Conservation (phyloP, 306 rosid species). For the Gleditsia sinensis region DNA sequence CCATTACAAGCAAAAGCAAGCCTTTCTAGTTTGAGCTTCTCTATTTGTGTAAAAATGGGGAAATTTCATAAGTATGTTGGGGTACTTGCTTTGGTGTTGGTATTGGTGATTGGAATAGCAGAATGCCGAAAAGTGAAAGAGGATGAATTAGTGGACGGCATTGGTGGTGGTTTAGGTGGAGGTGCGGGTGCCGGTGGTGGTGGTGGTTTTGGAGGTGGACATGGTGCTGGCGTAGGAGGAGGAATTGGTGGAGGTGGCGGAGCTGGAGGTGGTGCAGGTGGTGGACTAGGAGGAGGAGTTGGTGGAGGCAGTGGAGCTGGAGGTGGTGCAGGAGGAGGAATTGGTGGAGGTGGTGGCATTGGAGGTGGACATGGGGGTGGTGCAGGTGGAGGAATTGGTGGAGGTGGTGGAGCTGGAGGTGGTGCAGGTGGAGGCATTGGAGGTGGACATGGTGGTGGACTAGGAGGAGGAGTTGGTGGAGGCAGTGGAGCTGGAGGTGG, state of each 20-base stretch:
- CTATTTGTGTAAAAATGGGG: constrained; percentile 47
- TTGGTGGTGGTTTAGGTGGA: constrained; percentile 9
- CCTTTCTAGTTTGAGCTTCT: not conserved
- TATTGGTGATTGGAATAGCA: constrained; percentile 16
- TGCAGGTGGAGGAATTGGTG: constrained; percentile 12
- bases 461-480: constrained; percentile 28
- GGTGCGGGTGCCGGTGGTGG: not conserved
- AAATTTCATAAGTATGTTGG: constrained; percentile 37
- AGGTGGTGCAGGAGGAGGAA: constrained; percentile 41
- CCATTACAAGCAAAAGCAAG: constrained; percentile 18
- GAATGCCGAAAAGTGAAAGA: not conserved
- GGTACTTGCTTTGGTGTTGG: constrained; percentile 29
- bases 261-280: not conserved
- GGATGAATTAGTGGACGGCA: not conserved
- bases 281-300: not conserved
- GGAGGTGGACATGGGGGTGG: constrained; percentile 28
- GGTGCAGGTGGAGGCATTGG: constrained; percentile 32
- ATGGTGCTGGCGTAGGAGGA: constrained; percentile 12
- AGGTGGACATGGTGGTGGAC: constrained; percentile 18
- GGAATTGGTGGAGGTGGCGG: not conserved
- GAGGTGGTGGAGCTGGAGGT: constrained; percentile 19
- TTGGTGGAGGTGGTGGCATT: constrained; percentile 37
- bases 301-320: constrained; percentile 17
- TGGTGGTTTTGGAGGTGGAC: constrained; percentile 33
- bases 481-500: not conserved